These are phyloP conservation scores for Nicotiana sylvestris DNA, from an alignment of 257 asterid species.

Conservation along the genomic window DNA sequence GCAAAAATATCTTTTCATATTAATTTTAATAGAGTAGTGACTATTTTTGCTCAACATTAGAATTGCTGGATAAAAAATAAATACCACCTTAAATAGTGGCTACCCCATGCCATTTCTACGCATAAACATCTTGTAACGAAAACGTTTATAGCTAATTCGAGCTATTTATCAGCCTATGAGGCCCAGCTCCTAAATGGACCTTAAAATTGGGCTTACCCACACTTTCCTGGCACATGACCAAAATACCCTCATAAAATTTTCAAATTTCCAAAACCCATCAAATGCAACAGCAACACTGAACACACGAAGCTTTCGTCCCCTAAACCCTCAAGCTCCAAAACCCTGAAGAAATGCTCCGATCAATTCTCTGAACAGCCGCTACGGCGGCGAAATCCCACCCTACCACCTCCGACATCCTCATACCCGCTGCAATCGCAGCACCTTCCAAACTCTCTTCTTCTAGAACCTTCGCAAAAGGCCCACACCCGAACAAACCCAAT, in stretches of 20 bases:
- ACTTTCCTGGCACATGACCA: not conserved
- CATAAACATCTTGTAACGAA: not conserved
- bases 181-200: not conserved
- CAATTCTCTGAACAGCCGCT: conserved; percentile 57
- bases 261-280: not conserved
- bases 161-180: not conserved
- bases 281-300: not conserved
- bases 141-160: not conserved
- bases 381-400: conserved; percentile 12
- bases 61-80: too few relatives aligned
- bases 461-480: conserved; percentile 46
- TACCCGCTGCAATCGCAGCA: conserved; percentile 22
- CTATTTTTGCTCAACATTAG: too few relatives aligned
- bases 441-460: conserved; percentile 28
- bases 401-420: not conserved
- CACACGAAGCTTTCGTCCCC: not conserved
- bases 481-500: conserved; percentile 25
- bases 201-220: not conserved
- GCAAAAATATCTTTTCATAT: too few relatives aligned
- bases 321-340: conserved; percentile 9
- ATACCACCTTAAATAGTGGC: too few relatives aligned
- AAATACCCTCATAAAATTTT: not conserved
- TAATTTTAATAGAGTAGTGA: too few relatives aligned
- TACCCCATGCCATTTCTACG: too few relatives aligned
- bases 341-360: conserved; percentile 45